Conservation (phyloP, 306 rosid species). For the Cercis canadensis region DNA sequence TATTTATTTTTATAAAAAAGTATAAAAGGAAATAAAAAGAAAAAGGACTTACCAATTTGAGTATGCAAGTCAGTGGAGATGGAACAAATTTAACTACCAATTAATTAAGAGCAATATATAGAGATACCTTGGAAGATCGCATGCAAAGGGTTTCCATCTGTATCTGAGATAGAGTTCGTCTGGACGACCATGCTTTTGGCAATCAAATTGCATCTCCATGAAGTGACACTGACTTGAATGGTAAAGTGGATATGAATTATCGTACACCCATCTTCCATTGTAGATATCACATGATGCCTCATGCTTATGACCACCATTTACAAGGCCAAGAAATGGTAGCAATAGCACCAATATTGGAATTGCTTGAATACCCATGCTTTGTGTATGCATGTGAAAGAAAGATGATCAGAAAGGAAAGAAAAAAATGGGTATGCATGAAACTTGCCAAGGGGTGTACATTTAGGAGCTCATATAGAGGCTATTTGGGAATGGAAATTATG, state of each 20-base stretch:
- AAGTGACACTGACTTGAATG: slow-evolving; percentile 35
- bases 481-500: no score
- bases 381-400: no score
- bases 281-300: slow-evolving; percentile 31
- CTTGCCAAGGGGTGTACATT: no score
- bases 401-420: no score
- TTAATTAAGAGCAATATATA: neutral
- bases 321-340: neutral
- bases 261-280: slow-evolving; percentile 52
- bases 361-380: no score
- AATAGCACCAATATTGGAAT: neutral
- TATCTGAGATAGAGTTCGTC: slow-evolving; percentile 44
- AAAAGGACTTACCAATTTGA: no score
- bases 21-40: no score
- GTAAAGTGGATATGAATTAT: slow-evolving; percentile 50
- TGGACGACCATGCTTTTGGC: slow-evolving; percentile 44
- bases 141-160: slow-evolving; percentile 46
- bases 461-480: no score
- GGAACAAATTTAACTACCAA: neutral
- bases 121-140: slow-evolving; percentile 46
- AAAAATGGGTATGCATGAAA: no score
- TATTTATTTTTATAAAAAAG: no score
- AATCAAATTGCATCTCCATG: slow-evolving; percentile 30
- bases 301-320: slow-evolving; percentile 2
- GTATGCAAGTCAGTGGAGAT: no score